phyloP scores from a whole-genome alignment of 306 rosid genomes.

The Elaeagnus macrophylla region DNA sequence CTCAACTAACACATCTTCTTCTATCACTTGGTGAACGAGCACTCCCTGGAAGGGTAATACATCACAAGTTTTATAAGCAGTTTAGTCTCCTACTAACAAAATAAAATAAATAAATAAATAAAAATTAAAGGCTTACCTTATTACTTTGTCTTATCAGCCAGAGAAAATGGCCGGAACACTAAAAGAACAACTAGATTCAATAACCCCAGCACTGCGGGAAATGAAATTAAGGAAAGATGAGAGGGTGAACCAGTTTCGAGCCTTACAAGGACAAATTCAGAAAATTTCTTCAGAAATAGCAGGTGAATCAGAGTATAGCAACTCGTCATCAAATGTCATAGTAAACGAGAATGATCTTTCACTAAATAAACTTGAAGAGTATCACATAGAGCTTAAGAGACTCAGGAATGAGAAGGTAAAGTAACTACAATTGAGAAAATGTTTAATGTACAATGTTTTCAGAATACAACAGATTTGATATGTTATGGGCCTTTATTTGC shows the following conservation, averaged over 20 bases:
- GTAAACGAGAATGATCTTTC: constrained; percentile 87
- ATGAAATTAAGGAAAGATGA: constrained; percentile 83
- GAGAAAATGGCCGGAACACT: constrained; percentile 78
- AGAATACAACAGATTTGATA: constrained; percentile 5
- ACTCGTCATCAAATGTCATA: constrained; percentile 27
- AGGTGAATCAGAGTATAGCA: constrained; percentile 41
- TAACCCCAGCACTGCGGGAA: constrained; percentile 75
- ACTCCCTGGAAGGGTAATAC: constrained; percentile 79
- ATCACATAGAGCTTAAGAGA: constrained; percentile 60
- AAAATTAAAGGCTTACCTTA: constrained; percentile 18
- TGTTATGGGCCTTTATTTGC: constrained; percentile 8
- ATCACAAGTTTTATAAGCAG: constrained; percentile 1
- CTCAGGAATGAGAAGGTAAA: constrained; percentile 75
- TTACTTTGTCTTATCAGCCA: constrained; percentile 50
- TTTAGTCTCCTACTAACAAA: neutral
- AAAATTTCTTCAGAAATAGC: constrained; percentile 78
- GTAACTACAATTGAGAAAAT: constrained; percentile 15
- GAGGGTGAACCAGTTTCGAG: constrained; percentile 66
- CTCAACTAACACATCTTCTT: constrained; percentile 92
- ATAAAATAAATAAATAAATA: neutral
- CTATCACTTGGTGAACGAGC: constrained; percentile 91
- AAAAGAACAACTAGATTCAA: constrained; percentile 89
- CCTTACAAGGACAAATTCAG: constrained; percentile 66
- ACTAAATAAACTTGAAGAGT: constrained; percentile 77
- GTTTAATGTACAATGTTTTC: neutral